A percentile compares a stretch with the other conserved stretches of the same genome.
Evolutionary conservation across 1,139 yeast genomes (phyloP).

Genomic region (Kurtzmaniella quercitrusa): DNA sequence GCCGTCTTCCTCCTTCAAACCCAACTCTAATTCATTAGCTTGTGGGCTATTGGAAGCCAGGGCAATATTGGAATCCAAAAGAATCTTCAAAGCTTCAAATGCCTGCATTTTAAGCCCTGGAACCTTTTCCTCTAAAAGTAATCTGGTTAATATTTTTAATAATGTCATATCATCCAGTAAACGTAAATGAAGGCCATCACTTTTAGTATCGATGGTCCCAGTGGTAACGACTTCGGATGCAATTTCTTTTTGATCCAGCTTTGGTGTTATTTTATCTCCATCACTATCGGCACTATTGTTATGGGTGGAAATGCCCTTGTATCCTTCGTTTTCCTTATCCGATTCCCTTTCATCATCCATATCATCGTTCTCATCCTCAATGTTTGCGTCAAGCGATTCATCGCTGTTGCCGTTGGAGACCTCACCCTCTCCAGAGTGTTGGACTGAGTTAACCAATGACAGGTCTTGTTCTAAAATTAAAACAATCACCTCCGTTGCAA

Average conservation of each 20-base stretch:
- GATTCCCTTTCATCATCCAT: background rate
- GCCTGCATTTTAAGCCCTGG: conserved; percentile 80
- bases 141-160: conserved; percentile 54
- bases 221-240: background rate
- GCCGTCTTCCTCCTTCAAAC: conserved; percentile 13
- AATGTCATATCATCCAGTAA: conserved; percentile 60
- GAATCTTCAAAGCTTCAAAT: conserved; percentile 72
- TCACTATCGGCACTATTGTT: background rate
- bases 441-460: conserved; percentile 49
- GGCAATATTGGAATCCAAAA: conserved; percentile 59
- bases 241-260: background rate
- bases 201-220: conserved; percentile 12
- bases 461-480: conserved; percentile 85
- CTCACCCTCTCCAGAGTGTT: conserved; percentile 15
- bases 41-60: conserved; percentile 8
- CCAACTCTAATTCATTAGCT: conserved; percentile 13
- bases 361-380: background rate
- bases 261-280: background rate
- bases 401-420: conserved; percentile 1
- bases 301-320: too few relatives aligned
- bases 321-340: background rate
- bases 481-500: conserved; percentile 81
- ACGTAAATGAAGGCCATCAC: conserved; percentile 24
- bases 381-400: background rate
- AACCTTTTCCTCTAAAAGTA: conserved; percentile 60